A percentile compares a stretch with the other conserved stretches of the same genome.
These are phyloP conservation scores for Gymnopus androsaceus DNA, from an alignment of 1,284 basidiomycete species.

Conservation along the genomic window DNA sequence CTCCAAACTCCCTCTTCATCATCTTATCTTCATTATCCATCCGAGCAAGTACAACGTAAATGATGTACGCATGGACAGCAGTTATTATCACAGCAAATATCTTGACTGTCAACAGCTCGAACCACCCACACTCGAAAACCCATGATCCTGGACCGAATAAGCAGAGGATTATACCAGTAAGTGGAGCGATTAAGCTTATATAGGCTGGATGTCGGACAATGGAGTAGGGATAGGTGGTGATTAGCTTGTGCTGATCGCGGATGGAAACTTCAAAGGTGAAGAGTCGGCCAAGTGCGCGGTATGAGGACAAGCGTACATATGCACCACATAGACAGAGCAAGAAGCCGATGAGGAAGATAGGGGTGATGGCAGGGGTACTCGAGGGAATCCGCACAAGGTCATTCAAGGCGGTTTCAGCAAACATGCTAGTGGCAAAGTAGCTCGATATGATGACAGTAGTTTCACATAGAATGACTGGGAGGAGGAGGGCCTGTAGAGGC, in stretches of 20 bases:
- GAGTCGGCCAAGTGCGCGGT: no score
- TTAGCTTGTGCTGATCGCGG: no score
- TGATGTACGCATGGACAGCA: constrained; percentile 30
- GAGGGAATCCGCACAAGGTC: no score
- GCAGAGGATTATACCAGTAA: background rate
- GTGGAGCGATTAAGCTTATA: constrained; percentile 9
- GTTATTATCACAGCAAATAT: constrained; percentile 26
- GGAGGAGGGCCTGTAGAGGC: no score
- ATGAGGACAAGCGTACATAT: constrained; percentile 15
- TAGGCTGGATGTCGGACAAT: constrained; percentile 34
- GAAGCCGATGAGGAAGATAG: no score
- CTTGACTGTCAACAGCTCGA: constrained; percentile 32
- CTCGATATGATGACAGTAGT: no score
- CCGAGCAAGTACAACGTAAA: constrained; percentile 32
- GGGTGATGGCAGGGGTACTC: no score
- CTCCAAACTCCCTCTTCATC: constrained; percentile 37
- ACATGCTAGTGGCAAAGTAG: no score
- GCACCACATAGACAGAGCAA: no score
- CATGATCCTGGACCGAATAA: constrained; percentile 34
- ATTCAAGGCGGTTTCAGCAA: no score
- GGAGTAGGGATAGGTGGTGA: constrained; percentile 28
- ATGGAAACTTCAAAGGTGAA: no score
- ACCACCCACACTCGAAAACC: constrained; percentile 39
- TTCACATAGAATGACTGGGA: no score
- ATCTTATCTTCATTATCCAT: constrained; percentile 41